Evolutionary conservation across 768 basidiomycete species (phyloP).

Genomic region (Megacollybia marginata): DNA sequence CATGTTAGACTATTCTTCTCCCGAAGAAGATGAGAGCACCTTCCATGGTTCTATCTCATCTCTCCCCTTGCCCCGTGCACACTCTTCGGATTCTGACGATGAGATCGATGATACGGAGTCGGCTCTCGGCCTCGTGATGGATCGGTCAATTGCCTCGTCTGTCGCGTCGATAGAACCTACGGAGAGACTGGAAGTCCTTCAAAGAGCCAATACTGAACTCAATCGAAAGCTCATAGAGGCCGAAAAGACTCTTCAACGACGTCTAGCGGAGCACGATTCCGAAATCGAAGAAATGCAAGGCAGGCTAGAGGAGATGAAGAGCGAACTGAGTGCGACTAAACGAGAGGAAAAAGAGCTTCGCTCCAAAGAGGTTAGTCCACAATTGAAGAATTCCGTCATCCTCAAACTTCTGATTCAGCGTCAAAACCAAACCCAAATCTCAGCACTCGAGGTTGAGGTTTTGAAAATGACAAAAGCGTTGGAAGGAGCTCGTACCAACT

Average conservation of each 20-base stretch:
- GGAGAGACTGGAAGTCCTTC: constrained; percentile 69
- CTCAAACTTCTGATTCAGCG: constrained; percentile 32
- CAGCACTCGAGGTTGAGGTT: constrained; percentile 70
- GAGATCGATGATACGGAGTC: constrained; percentile 38
- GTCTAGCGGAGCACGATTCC: constrained; percentile 70
- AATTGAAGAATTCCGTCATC: constrained; percentile 2
- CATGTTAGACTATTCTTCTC: constrained; percentile 31
- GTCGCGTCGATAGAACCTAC: constrained; percentile 63
- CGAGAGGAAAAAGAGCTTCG: constrained; percentile 91
- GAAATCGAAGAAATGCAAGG: constrained; percentile 77
- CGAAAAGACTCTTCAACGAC: constrained; percentile 58
- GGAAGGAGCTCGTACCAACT: constrained; percentile 65
- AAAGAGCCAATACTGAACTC: constrained; percentile 70
- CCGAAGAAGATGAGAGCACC: constrained; percentile 30
- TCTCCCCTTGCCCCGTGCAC: constrained; percentile 50
- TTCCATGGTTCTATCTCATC: constrained; percentile 44
- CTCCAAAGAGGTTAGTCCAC: constrained; percentile 63
- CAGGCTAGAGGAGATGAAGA: constrained; percentile 68
- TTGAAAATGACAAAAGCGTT: constrained; percentile 66
- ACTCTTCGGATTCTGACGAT: constrained; percentile 42
- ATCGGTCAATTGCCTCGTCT: constrained; percentile 52
- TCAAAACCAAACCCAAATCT: constrained; percentile 58
- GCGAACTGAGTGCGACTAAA: constrained; percentile 72
- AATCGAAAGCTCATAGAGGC: constrained; percentile 67
- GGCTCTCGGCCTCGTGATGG: constrained; percentile 50